Conservation (phyloP, 2,329 filamentous ascomycete genomes). For the Xylariomycetidae sp. region DNA sequence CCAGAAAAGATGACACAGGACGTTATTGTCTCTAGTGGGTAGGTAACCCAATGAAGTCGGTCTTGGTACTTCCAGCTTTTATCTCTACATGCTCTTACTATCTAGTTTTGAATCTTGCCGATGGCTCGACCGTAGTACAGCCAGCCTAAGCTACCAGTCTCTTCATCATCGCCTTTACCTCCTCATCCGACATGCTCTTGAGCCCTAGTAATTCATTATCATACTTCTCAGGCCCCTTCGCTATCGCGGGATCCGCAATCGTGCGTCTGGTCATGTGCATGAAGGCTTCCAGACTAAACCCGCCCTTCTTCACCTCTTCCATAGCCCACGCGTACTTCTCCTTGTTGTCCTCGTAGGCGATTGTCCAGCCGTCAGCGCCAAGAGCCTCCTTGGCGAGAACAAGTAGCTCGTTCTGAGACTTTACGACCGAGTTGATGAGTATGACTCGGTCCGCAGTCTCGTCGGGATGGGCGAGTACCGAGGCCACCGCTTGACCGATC, state of each 20-base stretch:
- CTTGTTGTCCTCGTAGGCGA: conserved; percentile 10
- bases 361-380: conserved; percentile 13
- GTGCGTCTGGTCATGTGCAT: conserved; percentile 13
- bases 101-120: too few relatives aligned
- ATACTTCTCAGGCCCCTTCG: conserved; percentile 7
- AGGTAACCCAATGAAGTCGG: too few relatives aligned
- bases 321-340: conserved; percentile 13
- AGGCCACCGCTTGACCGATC: conserved; percentile 22
- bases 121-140: too few relatives aligned
- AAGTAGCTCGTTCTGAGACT: conserved; percentile 20
- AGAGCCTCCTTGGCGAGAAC: conserved; percentile 14
- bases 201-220: conserved; percentile 18
- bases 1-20: too few relatives aligned
- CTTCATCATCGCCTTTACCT: conserved; percentile 14
- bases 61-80: too few relatives aligned
- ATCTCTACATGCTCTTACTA: too few relatives aligned
- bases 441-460: conserved; percentile 24
- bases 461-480: conserved; percentile 19
- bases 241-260: conserved; percentile 11
- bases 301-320: conserved; percentile 13
- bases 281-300: conserved; percentile 11
- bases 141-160: conserved; percentile 1
- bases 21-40: too few relatives aligned
- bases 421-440: conserved; percentile 15
- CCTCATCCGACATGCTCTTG: conserved; percentile 14